These are phyloP conservation scores for Oryza meyeriana DNA, from an alignment of 176 grass and related monocot species.

Conservation along the genomic window DNA sequence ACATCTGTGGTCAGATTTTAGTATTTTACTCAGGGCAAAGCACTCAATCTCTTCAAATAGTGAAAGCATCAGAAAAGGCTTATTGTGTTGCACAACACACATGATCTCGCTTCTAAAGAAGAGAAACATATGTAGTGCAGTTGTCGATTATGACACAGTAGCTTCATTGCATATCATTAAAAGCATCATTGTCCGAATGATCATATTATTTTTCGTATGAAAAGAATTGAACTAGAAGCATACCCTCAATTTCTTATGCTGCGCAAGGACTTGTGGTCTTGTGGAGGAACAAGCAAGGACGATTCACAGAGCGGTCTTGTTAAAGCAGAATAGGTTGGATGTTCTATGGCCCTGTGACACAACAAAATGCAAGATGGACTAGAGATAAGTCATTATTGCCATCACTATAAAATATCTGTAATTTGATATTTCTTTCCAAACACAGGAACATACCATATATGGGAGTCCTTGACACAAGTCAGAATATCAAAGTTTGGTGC, in stretches of 20 bases:
- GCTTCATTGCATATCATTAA: neutral
- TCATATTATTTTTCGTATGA: neutral
- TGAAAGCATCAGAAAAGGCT: neutral
- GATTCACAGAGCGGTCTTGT: slow-evolving; percentile 94
- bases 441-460: slow-evolving; percentile 75
- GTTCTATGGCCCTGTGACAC: slow-evolving; percentile 92
- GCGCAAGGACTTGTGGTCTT: slow-evolving; percentile 75
- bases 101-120: neutral
- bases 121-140: neutral
- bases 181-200: neutral
- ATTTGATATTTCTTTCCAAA: slow-evolving; percentile 13
- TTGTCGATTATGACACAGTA: slow-evolving; percentile 2
- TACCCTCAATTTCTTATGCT: slow-evolving; percentile 95
- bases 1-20: neutral
- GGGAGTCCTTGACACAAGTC: slow-evolving; percentile 98
- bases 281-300: slow-evolving; percentile 94
- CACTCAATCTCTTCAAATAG: slow-evolving; percentile 8
- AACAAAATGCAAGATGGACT: slow-evolving; percentile 26
- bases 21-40: neutral
- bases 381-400: slow-evolving; percentile 9
- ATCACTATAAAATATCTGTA: slow-evolving; percentile 11
- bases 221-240: slow-evolving; percentile 37
- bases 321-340: slow-evolving; percentile 98
- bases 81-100: neutral
- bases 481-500: slow-evolving; percentile 99